Conservation (phyloP, 441 rosid species). For the Metrosideros polymorpha region DNA sequence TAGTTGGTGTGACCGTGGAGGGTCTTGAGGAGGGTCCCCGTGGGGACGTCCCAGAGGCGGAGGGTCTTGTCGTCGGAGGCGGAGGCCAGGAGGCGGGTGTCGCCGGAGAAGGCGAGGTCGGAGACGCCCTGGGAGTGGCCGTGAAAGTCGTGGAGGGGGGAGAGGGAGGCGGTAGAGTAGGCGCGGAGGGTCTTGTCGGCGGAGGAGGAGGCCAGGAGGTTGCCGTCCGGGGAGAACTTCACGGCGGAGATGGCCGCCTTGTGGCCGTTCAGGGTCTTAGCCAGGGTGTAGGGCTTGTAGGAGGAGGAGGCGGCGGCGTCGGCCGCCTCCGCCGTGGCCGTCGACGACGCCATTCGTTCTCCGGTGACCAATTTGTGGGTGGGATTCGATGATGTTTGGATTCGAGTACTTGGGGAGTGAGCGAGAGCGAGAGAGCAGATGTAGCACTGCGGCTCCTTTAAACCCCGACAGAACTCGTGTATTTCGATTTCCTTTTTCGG, state of each 20-base stretch:
- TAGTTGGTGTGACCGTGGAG: slow-evolving; percentile 74
- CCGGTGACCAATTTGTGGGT: not conserved
- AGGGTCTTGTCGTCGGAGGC: slow-evolving; percentile 90
- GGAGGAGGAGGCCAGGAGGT: slow-evolving; percentile 72
- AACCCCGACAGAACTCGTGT: not conserved
- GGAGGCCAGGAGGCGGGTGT: slow-evolving; percentile 75
- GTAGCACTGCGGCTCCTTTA: not conserved
- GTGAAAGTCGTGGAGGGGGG: slow-evolving; percentile 41
- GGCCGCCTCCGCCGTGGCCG: not conserved
- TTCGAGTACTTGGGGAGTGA: not conserved
- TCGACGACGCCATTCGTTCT: not conserved
- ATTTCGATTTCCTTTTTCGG: not conserved
- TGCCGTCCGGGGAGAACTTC: slow-evolving; percentile 88
- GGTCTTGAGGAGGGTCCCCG: slow-evolving; percentile 48
- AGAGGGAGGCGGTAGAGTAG: slow-evolving; percentile 36
- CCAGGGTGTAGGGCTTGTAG: slow-evolving; percentile 40
- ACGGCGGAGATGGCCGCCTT: slow-evolving; percentile 55
- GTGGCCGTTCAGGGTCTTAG: slow-evolving; percentile 68
- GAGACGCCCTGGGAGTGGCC: slow-evolving; percentile 85
- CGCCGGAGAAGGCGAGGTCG: slow-evolving; percentile 83
- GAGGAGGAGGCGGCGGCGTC: slow-evolving; percentile 1
- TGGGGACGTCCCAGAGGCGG: slow-evolving; percentile 81
- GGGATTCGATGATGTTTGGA: not conserved
- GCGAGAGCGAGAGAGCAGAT: not conserved
- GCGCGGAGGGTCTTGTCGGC: slow-evolving; percentile 72